Base-by-base conservation (phyloP, 495 filamentous ascomycete genomes). In the Diplogelasinospora grovesii region DNA sequence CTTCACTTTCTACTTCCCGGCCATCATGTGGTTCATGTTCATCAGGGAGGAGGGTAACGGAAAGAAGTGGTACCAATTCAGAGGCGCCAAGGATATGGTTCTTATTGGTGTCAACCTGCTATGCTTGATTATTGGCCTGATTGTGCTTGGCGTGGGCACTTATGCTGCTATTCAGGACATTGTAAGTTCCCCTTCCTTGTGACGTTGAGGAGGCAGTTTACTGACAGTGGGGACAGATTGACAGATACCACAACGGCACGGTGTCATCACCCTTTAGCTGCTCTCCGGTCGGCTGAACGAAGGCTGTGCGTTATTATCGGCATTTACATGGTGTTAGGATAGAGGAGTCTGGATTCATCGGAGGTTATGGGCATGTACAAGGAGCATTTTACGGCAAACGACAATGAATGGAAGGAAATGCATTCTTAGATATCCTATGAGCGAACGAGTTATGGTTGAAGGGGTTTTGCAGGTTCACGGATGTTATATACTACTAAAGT, bases 1-100 rank as follows among this genome's bases (percentile, higher is more conserved):
- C 44, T 83, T 82, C 55, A 77, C 73, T 32, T 82, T 79, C 48
- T 78, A 79, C 54, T 70, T 82, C 52, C 77, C 79, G 1, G 74
- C 75, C 23, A 55, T 74, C 16, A 77, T 82, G 64, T 83, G 79
- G 78, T 78, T 81, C 61, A 66, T 65, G 62, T 66, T 79, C 39
- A 74, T 82, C 60, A 72, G 68, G 59, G 62, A 71, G 43, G 79
- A 73, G 8, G n/a, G n/a, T n/a, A n/a, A n/a, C n/a, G n/a, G n/a
- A n/a, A n/a, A n/a, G n/a, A 59, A 60, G 22, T 70, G 67, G 48
- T 69, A 64, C 29, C 39, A 53, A 8, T 55, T 48, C 22, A n/a
- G n/a, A n/a, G n/a, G n/a, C n/a, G n/a, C n/a, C n/a, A 57, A 60
- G 43, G 81, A 82, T 46, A 55, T 65, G n/a, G 10, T 51, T 2